Evolutionary conservation across 2,329 filamentous ascomycete genomes (phyloP).

Genomic region (Cordyceps fumosorosea): DNA sequence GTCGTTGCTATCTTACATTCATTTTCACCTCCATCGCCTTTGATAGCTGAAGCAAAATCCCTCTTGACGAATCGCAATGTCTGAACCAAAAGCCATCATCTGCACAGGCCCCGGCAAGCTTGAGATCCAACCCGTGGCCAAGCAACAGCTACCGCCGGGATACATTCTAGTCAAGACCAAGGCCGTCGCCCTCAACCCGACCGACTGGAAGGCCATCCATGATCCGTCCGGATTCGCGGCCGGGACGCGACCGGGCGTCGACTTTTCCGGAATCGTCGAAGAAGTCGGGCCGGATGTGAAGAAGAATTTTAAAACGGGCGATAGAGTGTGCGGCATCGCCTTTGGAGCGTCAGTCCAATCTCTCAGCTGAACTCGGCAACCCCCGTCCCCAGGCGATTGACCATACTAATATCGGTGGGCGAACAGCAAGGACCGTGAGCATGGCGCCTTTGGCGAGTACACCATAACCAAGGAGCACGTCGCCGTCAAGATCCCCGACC

Average conservation of each 20-base stretch:
- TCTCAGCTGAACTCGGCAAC: too few relatives aligned
- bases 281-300: constrained; percentile 37
- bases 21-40: neutral
- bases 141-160: constrained; percentile 7
- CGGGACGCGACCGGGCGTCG: constrained; percentile 17
- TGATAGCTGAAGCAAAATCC: neutral
- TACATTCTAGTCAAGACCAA: constrained; percentile 26
- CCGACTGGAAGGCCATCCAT: constrained; percentile 29
- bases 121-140: neutral
- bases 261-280: constrained; percentile 41
- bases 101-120: neutral
- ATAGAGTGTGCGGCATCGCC: constrained; percentile 36
- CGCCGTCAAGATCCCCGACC: constrained; percentile 38
- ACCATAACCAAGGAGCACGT: constrained; percentile 32
- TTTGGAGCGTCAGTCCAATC: constrained; percentile 29
- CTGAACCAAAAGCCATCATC: neutral
- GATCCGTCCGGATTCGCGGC: constrained; percentile 28
- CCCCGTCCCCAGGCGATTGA: neutral
- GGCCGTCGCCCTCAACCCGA: constrained; percentile 30
- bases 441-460: constrained; percentile 37
- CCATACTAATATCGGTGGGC: neutral
- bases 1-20: neutral
- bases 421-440: constrained; percentile 26
- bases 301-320: constrained; percentile 38
- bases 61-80: neutral